These are phyloP conservation scores for Willaertia magna DNA, from an alignment of 208 protist genomes.

Conservation along the genomic window DNA sequence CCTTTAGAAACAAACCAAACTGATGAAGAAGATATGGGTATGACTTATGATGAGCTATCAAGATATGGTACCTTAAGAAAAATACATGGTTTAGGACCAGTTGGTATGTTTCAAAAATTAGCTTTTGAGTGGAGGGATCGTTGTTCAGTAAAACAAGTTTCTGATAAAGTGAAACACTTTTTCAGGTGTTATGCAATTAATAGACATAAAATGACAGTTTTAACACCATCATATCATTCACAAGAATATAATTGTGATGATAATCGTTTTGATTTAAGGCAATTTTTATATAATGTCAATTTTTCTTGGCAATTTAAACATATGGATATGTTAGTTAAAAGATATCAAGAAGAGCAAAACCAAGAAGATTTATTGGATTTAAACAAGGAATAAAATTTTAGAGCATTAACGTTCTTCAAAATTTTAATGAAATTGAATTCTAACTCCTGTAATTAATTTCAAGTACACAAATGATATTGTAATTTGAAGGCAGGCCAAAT, in stretches of 20 bases:
- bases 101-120: constrained; percentile 46
- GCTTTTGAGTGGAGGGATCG: constrained; percentile 24
- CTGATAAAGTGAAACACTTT: constrained; percentile 60
- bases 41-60: constrained; percentile 56
- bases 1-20: constrained; percentile 35
- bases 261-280: constrained; percentile 47
- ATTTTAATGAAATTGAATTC: too few species aligned
- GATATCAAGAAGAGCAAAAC: neutral
- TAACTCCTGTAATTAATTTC: too few species aligned
- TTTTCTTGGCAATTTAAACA: constrained; percentile 6
- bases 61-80: constrained; percentile 45
- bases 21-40: constrained; percentile 60
- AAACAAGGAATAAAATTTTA: too few species aligned
- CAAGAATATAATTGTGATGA: constrained; percentile 58
- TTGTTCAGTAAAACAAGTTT: constrained; percentile 22
- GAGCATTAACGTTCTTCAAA: too few species aligned
- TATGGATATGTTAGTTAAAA: neutral
- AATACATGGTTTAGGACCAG: constrained; percentile 37
- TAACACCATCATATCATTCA: constrained; percentile 61
- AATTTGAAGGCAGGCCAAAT: too few species aligned
- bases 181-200: constrained; percentile 60
- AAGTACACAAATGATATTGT: too few species aligned
- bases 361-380: neutral
- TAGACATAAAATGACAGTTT: constrained; percentile 58
- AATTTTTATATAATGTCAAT: constrained; percentile 31